Base-by-base conservation (phyloP, 805 yeast genomes). In the Lachancea sp. region DNA sequence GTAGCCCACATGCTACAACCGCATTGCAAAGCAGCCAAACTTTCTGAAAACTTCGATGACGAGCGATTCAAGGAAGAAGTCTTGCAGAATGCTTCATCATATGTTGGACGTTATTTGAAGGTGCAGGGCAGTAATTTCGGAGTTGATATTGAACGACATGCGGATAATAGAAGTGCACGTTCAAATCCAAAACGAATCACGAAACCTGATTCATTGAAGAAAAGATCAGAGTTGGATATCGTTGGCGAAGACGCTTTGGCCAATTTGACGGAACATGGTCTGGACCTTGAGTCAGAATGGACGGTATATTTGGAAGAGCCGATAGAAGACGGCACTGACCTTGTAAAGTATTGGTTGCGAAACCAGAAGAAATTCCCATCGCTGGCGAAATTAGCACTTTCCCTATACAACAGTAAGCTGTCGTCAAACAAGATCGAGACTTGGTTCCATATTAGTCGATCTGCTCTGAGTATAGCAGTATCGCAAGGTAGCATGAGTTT, bases 1-100 rank as follows among this genome's bases (percentile, higher is more conserved):
- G 45, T 43, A 15, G 47, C 50, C 13, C 45, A 46, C 31, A 33
- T 46, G 25, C 32, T 41, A 34, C 47, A 41, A 29, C 50, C 47
- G 11, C 41, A 28, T 15, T 35, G 37, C 40, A 46, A 46, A 31
- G 28, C 45, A 3, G 34, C 31, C 40, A 29, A 32, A 18, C 35
- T 41, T 13, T 29, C 26, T 18, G 32, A 19, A 25, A 24, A 21
- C 34, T 41, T 32, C n/a, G 35, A 32, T 13, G 35, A 32, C 18
- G 26, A 8, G 13, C 17, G 20, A 18, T 32, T 32, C 26, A 29
- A 29, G 16, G 28, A 37, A 8, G 24, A 19, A 16, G 29, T 28
- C 9, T 8, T 36, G 18, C 33, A 20, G 16, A 26, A 28, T 13
- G 33, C 39, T 2, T 26, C 39, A 8, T 4, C 35, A 6, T 32